Base-by-base conservation (phyloP, 768 basidiomycete species). In the Naganishia vishniacii region DNA sequence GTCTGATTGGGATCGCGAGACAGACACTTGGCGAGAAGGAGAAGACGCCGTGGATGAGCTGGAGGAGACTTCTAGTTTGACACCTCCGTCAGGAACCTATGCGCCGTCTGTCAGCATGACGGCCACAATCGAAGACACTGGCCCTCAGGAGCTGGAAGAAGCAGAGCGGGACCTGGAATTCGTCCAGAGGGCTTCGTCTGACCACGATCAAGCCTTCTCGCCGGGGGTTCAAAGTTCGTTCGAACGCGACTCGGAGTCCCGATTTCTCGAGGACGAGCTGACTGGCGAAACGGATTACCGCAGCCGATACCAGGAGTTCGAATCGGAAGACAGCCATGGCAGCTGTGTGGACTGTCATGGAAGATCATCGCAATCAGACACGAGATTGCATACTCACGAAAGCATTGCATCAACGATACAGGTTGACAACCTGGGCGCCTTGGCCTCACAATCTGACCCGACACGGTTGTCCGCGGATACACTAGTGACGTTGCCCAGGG, bases 121-220 rank as follows among this genome's bases (percentile, higher is more conserved):
- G 2, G n/a, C 48, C 23, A 28, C 62, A 4, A 18, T 49, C 25
- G 62, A 56, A 13, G 62, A 51, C 18, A 53, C 62, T 44, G 49
- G 41, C n/a, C 40, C 16, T 41, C 41, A 37, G 18, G 62, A 63
- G 20, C 25, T 63, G 5, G 48, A 49, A 20, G 62, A 63, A 37
- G 62, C 62, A 47, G 48, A 63, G 25, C 37, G 48, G 3, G 62
- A 63, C 29, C n/a, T 63, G n/a, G 47, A 63, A 11, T 63, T 63
- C 31, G 62, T 63, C 20, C 41, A 32, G 25, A 44, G 42, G n/a
- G 59, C 42, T 18, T 23, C 59, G 3, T 44, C 42, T 11, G 44
- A 41, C 9, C 42, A 41, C 25, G 41, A 60, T 28, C 53, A 51
- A 51, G 18, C 32, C n/a, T 13, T 20, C 6, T 56, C 53, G 26